Base-by-base conservation (phyloP, 73 alveolate genomes). In the Durusdinium trenchii region DNA sequence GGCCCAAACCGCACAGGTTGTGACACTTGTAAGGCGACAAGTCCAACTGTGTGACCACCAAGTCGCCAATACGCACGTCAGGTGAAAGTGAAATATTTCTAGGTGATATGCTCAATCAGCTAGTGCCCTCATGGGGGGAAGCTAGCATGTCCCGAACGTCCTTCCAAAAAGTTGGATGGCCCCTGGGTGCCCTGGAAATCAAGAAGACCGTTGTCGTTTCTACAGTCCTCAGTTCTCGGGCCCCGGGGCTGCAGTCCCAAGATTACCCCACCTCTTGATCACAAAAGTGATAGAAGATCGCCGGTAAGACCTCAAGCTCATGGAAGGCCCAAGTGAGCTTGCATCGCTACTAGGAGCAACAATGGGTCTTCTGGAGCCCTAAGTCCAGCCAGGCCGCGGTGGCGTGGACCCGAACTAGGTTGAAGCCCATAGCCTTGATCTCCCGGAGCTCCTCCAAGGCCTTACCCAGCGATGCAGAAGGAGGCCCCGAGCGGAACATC, bases 341-440 rank as follows among this genome's bases (percentile, higher is more conserved):
- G n/a, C 36, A 2, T 32, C 73, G 30, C n/a, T 0, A 60, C 73
- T 23, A 60, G n/a, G 73, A 60, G 30, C 73, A 60, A 60, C 18
- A n/a, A 57, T 57, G 23, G 12, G 23, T 57, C 12, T 57, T 16
- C 69, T 57, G 69, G 12, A 57, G 12, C 12, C 69, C 12, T 57
- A 57, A 12, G 12, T 12, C 23, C 12, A 12, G 57, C 62, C 62
- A 62, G 46, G 71, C 32, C 46, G 28, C 98, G 1, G 98, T 76
- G 1, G 98, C 98, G 42, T 91, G 98, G 36, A 91, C 78, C 69
- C 98, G 98, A 30, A 91, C 89, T 89, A 91, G 84, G 98, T 91
- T 91, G 98, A 91, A 91, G 45, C 98, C 98, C 75, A 75, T 89
- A 71, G 69, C 30, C 51, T 64, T 89, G 75, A 89, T 89, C 67